Percentiles rank a stretch among this genome's conserved stretches.
Evolutionary conservation across 768 basidiomycete genomes (phyloP).

Genomic region (Paxillus involutus): DNA sequence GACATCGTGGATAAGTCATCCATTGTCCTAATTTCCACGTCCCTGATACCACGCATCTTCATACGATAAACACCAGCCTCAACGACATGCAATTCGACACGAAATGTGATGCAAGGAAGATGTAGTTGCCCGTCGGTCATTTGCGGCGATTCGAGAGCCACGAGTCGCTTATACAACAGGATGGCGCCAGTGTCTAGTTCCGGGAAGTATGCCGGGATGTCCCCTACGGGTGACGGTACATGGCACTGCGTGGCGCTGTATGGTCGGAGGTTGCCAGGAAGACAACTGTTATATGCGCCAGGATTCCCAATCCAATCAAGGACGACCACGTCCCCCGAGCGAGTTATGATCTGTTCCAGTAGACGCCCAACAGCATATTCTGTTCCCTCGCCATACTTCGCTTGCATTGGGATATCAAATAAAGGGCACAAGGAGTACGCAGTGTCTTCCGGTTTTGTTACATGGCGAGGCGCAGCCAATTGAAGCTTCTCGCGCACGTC

Average conservation of each 20-base stretch:
- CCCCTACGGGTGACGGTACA: neutral
- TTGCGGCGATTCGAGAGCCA: neutral
- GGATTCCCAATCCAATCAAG: slow-evolving; percentile 17
- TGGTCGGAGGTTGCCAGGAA: slow-evolving; percentile 15
- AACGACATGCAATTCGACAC: neutral
- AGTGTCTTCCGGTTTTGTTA: slow-evolving; percentile 8
- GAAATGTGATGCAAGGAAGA: slow-evolving; percentile 11
- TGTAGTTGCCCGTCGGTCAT: slow-evolving; percentile 2
- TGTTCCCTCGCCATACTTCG: slow-evolving; percentile 13
- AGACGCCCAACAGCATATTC: slow-evolving; percentile 19
- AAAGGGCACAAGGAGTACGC: slow-evolving; percentile 16
- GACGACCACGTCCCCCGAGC: slow-evolving; percentile 8
- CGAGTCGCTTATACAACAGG: slow-evolving; percentile 3
- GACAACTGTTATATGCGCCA: slow-evolving; percentile 20
- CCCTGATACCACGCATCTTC: neutral
- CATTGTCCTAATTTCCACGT: slow-evolving; percentile 5
- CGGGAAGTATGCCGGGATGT: neutral
- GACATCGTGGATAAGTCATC: slow-evolving; percentile 6
- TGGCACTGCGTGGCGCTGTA: neutral
- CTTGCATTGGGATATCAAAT: slow-evolving; percentile 2
- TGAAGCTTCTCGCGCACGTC: slow-evolving; percentile 14
- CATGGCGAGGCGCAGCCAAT: slow-evolving; percentile 6
- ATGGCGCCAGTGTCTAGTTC: neutral
- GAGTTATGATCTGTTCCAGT: slow-evolving; percentile 12
- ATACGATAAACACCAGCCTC: neutral